phyloP scores from a whole-genome alignment of 768 basidiomycete species.

The Epithele typhae region DNA sequence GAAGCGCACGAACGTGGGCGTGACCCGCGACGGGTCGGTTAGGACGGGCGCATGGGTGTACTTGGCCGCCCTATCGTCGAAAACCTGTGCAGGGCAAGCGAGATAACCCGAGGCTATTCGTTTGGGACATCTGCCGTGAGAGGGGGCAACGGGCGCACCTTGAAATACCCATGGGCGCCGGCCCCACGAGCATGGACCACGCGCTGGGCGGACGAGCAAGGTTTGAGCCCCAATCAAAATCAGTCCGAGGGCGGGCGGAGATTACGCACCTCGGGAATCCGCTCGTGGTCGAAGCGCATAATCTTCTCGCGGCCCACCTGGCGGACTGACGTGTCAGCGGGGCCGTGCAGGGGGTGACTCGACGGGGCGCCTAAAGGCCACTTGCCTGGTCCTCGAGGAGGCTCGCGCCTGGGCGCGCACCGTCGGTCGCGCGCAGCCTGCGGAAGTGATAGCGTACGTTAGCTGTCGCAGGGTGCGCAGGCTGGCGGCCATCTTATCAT shows the following conservation, averaged over 20 bases:
- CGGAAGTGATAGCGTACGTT: background rate
- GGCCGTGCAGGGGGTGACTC: background rate
- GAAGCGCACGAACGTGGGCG: constrained; percentile 80
- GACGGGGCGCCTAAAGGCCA: background rate
- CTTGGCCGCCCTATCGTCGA: constrained; percentile 62
- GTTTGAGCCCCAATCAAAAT: background rate
- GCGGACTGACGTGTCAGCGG: background rate
- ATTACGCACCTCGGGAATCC: constrained; percentile 69
- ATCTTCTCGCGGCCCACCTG: constrained; percentile 66
- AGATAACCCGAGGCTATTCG: background rate
- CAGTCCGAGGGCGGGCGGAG: background rate
- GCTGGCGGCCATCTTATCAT: too few species aligned
- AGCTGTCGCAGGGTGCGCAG: too few species aligned
- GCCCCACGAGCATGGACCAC: constrained; percentile 71
- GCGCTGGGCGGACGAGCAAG: constrained; percentile 42
- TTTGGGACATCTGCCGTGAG: too few species aligned
- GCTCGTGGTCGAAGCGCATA: constrained; percentile 80
- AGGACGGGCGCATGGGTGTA: constrained; percentile 68
- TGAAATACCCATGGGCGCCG: constrained; percentile 83
- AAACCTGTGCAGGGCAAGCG: constrained; percentile 29
- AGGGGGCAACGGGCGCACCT: constrained; percentile 20
- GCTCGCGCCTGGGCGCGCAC: constrained; percentile 54
- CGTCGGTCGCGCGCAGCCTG: constrained; percentile 54
- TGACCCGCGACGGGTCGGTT: constrained; percentile 67
- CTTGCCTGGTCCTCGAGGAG: constrained; percentile 68